Conservation (phyloP, 345 rosid genomes). For the Acer negundo region DNA sequence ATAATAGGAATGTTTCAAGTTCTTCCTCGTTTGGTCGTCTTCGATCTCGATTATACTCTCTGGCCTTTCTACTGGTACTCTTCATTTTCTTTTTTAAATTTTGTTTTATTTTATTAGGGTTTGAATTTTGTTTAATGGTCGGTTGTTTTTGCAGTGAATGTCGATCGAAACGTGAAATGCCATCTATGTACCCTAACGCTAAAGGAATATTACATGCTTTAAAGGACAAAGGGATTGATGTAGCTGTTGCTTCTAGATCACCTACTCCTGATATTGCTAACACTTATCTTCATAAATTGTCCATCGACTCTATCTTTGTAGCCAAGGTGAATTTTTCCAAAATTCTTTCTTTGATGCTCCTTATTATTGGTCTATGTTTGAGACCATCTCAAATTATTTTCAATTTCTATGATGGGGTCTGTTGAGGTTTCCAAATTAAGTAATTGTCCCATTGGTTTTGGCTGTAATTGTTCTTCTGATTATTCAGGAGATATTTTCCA, state of each 20-base stretch:
- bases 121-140: neutral
- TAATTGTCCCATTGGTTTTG: neutral
- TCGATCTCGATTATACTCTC: constrained; percentile 86
- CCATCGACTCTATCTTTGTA: constrained; percentile 53
- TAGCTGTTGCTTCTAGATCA: constrained; percentile 84
- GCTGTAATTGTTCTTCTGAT: constrained; percentile 7
- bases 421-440: neutral
- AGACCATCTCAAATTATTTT: too few relatives aligned
- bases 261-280: constrained; percentile 74
- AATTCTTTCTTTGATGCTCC: neutral
- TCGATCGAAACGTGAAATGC: constrained; percentile 69
- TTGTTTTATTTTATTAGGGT: neutral
- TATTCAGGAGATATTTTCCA: constrained; percentile 74
- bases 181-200: constrained; percentile 78
- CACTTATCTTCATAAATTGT: constrained; percentile 65
- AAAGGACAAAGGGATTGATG: constrained; percentile 69
- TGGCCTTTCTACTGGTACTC: constrained; percentile 85
- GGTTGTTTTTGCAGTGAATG: constrained; percentile 43
- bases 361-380: too few relatives aligned
- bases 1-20: constrained; percentile 60
- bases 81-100: neutral
- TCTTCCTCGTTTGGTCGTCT: constrained; percentile 67
- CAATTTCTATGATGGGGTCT: too few relatives aligned
- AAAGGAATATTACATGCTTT: constrained; percentile 64
- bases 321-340: constrained; percentile 48